Conservation (phyloP, 129 eudicot genomes). For the Flaveria sonorensis region DNA sequence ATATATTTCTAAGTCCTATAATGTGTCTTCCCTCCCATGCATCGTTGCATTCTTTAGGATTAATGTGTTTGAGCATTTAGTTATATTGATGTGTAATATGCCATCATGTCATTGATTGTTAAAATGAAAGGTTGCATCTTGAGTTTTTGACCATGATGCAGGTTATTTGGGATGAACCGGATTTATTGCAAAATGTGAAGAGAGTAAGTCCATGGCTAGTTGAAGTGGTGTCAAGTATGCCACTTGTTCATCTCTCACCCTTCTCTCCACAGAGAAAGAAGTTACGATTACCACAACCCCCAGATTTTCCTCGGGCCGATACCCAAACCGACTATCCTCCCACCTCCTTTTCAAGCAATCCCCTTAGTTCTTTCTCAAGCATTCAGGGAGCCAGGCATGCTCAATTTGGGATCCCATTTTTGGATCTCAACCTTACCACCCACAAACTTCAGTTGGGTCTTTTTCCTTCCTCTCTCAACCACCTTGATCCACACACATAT, state of each 20-base stretch:
- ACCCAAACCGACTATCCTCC: constrained; percentile 32
- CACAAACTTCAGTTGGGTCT: constrained; percentile 64
- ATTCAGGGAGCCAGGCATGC: constrained; percentile 99
- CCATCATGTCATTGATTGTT: constrained; percentile 8
- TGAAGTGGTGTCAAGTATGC: constrained; percentile 72
- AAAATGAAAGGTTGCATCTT: not conserved
- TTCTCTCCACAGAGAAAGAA: constrained; percentile 86
- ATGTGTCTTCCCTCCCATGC: not conserved
- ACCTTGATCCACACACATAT: constrained; percentile 32
- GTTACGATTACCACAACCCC: constrained; percentile 59
- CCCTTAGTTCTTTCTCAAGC: constrained; percentile 79
- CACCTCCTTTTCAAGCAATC: constrained; percentile 68
- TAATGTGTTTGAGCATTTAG: constrained; percentile 13
- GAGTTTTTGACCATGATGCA: constrained; percentile 26
- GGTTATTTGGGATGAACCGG: constrained; percentile 96
- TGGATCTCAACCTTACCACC: constrained; percentile 62
- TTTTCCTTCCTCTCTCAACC: constrained; percentile 44
- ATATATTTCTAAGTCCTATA: not conserved
- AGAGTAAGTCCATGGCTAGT: constrained; percentile 94
- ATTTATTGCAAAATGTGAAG: constrained; percentile 78
- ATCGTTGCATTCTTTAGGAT: not conserved
- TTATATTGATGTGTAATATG: not conserved
- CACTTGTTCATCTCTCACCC: constrained; percentile 62
- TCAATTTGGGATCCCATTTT: constrained; percentile 72
- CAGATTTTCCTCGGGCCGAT: constrained; percentile 50